A percentile compares a stretch with the other conserved stretches of the same genome.
These are phyloP conservation scores for Daldinia childiae DNA, from an alignment of 495 filamentous ascomycete genomes.

Conservation along the genomic window DNA sequence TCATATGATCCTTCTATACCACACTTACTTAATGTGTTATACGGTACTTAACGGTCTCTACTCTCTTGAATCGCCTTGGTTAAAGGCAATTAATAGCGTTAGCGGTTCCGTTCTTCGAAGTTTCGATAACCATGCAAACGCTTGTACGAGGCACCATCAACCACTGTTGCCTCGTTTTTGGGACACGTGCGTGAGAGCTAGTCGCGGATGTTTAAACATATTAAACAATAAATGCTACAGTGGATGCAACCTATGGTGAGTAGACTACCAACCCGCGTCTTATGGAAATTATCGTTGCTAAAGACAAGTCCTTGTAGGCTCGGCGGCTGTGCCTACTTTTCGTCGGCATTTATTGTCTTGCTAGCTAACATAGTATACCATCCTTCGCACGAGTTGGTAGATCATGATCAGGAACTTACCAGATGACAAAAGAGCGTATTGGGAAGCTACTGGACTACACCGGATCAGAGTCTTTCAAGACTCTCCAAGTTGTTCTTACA, in stretches of 20 bases:
- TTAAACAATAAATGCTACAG: slow-evolving; percentile 25
- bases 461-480: slow-evolving; percentile 25
- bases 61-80: slow-evolving; percentile 41
- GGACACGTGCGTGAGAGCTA: slow-evolving; percentile 37
- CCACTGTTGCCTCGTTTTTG: slow-evolving; percentile 37
- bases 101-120: slow-evolving; percentile 17
- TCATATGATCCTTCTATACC: slow-evolving; percentile 42
- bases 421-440: slow-evolving; percentile 26
- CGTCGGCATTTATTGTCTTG: slow-evolving; percentile 44
- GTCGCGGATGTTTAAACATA: slow-evolving; percentile 40
- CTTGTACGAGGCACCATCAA: slow-evolving; percentile 28
- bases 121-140: slow-evolving; percentile 13
- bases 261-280: background rate
- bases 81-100: slow-evolving; percentile 26
- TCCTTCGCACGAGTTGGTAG: slow-evolving; percentile 33
- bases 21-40: slow-evolving; percentile 41
- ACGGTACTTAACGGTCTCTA: slow-evolving; percentile 44
- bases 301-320: slow-evolving; percentile 26
- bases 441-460: slow-evolving; percentile 35
- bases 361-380: slow-evolving; percentile 43
- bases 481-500: slow-evolving; percentile 33
- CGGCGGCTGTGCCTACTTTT: slow-evolving; percentile 45
- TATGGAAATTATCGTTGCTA: background rate
- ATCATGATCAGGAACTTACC: slow-evolving; percentile 36
- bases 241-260: slow-evolving; percentile 46